These are phyloP conservation scores for Phytophthora hybrid DNA, from an alignment of 352 stramenopile genomes.

Conservation along the genomic window DNA sequence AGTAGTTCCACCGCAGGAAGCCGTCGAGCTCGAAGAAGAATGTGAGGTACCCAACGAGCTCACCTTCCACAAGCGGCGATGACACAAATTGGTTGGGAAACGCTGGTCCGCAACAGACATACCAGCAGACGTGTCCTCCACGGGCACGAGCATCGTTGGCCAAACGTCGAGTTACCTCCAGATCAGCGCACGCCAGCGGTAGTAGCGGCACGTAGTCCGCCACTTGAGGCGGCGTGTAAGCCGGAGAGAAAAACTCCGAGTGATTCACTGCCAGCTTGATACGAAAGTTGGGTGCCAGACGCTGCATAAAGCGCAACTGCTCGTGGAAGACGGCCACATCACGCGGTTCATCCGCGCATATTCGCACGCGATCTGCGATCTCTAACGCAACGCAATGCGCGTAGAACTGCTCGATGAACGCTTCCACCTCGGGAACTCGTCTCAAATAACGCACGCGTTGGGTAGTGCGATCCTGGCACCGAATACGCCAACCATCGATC, in stretches of 20 bases:
- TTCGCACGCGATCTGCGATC: conserved; percentile 67
- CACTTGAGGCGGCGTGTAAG: conserved; percentile 67
- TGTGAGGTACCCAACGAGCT: conserved; percentile 80
- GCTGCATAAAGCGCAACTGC: conserved; percentile 72
- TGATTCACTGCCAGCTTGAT: conserved; percentile 84
- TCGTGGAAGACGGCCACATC: conserved; percentile 65
- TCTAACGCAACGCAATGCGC: conserved; percentile 64
- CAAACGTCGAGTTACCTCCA: conserved; percentile 64
- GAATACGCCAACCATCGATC: conserved; percentile 77
- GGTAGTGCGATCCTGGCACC: conserved; percentile 63
- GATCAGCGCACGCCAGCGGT: conserved; percentile 70
- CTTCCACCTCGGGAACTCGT: conserved; percentile 63
- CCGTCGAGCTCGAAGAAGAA: conserved; percentile 83
- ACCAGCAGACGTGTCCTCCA: conserved; percentile 76
- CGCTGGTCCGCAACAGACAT: conserved; percentile 75
- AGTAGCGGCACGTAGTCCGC: conserved; percentile 79
- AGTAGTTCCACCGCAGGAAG: conserved; percentile 88
- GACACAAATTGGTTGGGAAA: conserved; percentile 87
- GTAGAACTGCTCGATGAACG: conserved; percentile 73
- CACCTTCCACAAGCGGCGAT: conserved; percentile 73
- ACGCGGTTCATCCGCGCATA: conserved; percentile 78
- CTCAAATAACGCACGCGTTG: conserved; percentile 70
- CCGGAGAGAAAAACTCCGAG: conserved; percentile 66
- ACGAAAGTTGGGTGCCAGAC: conserved; percentile 67
- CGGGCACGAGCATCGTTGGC: conserved; percentile 62